phyloP scores from a whole-genome alignment of 164 flowering plant genomes.

The Saururus chinensis region DNA sequence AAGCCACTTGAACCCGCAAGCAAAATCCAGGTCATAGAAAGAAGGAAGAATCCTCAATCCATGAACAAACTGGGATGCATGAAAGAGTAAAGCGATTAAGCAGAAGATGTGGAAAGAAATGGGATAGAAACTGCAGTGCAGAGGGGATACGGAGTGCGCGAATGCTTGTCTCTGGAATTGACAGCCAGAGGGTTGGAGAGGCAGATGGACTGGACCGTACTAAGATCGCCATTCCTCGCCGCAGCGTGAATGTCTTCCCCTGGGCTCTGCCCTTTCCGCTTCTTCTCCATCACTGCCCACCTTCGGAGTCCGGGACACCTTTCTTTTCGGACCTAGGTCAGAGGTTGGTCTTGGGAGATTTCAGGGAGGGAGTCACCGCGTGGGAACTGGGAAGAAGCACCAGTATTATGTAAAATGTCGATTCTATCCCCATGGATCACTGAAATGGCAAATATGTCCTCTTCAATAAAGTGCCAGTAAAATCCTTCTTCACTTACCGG shows the following conservation, averaged over 20 bases:
- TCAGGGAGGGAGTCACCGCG: no score
- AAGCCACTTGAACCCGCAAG: not conserved
- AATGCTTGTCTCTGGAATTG: constrained; percentile 88
- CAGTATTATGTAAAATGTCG: no score
- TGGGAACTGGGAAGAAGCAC: no score
- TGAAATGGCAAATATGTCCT: no score
- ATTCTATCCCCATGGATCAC: no score
- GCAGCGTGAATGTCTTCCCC: constrained; percentile 39
- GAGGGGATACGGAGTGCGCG: constrained; percentile 87
- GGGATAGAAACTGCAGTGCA: not conserved
- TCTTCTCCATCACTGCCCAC: not conserved
- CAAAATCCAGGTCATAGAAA: not conserved
- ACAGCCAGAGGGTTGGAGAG: constrained; percentile 54
- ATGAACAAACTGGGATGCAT: no score
- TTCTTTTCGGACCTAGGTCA: no score
- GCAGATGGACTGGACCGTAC: constrained; percentile 36
- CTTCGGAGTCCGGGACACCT: not conserved
- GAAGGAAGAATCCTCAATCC: no score
- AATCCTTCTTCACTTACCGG: no score
- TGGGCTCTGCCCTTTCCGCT: not conserved
- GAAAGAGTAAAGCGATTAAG: no score
- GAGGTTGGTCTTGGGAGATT: no score
- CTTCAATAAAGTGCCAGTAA: no score
- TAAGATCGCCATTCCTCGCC: constrained; percentile 74
- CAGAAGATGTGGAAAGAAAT: not conserved